These are phyloP conservation scores for Hypoxylon rubiginosum DNA, from an alignment of 2,329 filamentous ascomycete species.

Conservation along the genomic window DNA sequence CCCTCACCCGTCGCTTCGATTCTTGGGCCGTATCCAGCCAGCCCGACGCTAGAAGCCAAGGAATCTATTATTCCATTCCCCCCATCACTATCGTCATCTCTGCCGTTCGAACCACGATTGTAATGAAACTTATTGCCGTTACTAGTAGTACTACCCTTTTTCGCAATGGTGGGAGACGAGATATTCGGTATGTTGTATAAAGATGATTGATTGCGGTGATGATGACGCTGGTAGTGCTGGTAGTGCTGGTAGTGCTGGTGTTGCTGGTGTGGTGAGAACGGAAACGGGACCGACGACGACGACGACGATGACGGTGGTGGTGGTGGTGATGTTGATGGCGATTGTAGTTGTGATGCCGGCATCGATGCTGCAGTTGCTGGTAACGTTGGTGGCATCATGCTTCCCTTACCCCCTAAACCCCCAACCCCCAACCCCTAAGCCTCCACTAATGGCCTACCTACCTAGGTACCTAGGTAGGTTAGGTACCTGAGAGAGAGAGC, in stretches of 20 bases:
- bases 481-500: slow-evolving; percentile 19
- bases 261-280: background rate
- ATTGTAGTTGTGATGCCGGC: slow-evolving; percentile 29
- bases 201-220: slow-evolving; percentile 5
- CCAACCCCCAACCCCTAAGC: slow-evolving; percentile 5
- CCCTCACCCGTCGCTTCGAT: slow-evolving; percentile 24
- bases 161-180: background rate
- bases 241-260: slow-evolving; percentile 16
- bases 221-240: slow-evolving; percentile 4
- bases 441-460: background rate
- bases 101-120: slow-evolving; percentile 14
- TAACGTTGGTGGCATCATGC: slow-evolving; percentile 34
- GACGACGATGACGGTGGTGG: slow-evolving; percentile 7
- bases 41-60: slow-evolving; percentile 16
- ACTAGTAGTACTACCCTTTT: slow-evolving; percentile 2
- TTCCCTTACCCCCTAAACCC: slow-evolving; percentile 8
- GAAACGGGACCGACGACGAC: slow-evolving; percentile 2
- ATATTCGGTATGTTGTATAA: background rate
- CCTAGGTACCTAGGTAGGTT: too few species aligned
- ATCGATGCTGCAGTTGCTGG: background rate
- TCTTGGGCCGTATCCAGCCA: slow-evolving; percentile 37
- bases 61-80: slow-evolving; percentile 21
- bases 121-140: slow-evolving; percentile 19
- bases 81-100: slow-evolving; percentile 13
- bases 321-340: slow-evolving; percentile 20